A percentile compares a stretch with the other conserved stretches of the same genome.
These are phyloP conservation scores for Aspergillus carlsbadensis DNA, from an alignment of 495 filamentous ascomycete genomes.

Conservation along the genomic window DNA sequence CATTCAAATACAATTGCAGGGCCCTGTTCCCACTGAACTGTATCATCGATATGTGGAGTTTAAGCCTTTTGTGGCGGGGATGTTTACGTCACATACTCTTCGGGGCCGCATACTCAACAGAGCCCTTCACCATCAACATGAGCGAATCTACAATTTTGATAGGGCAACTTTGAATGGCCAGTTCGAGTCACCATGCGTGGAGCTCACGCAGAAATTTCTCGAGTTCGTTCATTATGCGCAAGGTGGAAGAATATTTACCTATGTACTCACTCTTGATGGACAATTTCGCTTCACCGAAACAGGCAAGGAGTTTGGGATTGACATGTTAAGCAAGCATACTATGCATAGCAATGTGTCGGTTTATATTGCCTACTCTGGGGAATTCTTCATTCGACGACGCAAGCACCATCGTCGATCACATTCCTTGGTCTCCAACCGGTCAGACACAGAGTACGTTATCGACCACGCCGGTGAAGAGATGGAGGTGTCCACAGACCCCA, in stretches of 20 bases:
- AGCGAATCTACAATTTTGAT: slow-evolving; percentile 84
- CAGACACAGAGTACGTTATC: slow-evolving; percentile 28
- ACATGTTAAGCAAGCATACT: slow-evolving; percentile 87
- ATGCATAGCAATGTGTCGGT: slow-evolving; percentile 91
- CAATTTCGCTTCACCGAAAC: slow-evolving; percentile 90
- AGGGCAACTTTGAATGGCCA: slow-evolving; percentile 65
- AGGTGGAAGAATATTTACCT: slow-evolving; percentile 85
- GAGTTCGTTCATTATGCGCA: slow-evolving; percentile 83
- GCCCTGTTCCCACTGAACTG: slow-evolving; percentile 73
- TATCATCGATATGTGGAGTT: slow-evolving; percentile 95
- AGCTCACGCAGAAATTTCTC: slow-evolving; percentile 74
- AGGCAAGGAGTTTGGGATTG: slow-evolving; percentile 90
- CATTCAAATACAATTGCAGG: slow-evolving; percentile 83
- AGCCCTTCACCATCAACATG: slow-evolving; percentile 86
- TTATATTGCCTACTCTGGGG: slow-evolving; percentile 87
- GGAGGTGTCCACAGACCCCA: slow-evolving; percentile 52
- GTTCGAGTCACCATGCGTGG: slow-evolving; percentile 54
- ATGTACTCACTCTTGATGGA: slow-evolving; percentile 84
- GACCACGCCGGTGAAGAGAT: slow-evolving; percentile 40
- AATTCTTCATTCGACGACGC: slow-evolving; percentile 84
- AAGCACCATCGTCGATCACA: slow-evolving; percentile 39
- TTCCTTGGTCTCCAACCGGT: slow-evolving; percentile 19
- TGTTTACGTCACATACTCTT: slow-evolving; percentile 78
- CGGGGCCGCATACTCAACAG: slow-evolving; percentile 76
- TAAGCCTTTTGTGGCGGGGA: slow-evolving; percentile 80